These are phyloP conservation scores for Yamadazyma sp. DNA, from an alignment of 805 yeast species.

Conservation along the genomic window DNA sequence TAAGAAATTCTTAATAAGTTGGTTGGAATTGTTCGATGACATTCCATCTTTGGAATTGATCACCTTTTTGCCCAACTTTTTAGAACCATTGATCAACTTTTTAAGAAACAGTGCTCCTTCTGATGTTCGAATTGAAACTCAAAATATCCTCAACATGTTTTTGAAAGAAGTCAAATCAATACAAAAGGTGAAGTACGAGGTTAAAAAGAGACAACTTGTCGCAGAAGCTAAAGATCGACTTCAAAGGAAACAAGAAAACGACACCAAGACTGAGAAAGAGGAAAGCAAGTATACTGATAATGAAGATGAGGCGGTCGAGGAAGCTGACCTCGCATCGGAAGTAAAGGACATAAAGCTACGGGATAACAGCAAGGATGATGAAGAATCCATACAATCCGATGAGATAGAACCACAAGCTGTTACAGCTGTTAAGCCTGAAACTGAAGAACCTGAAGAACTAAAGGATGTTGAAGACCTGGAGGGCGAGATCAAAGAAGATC, in stretches of 20 bases:
- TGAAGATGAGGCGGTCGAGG: background rate
- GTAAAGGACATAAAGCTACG: conserved; percentile 2
- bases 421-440: too few relatives aligned
- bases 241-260: conserved; percentile 3
- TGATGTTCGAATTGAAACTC: conserved; percentile 86
- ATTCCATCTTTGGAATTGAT: conserved; percentile 89
- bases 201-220: conserved; percentile 29
- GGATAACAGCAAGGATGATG: conserved; percentile 6
- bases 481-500: conserved; percentile 17
- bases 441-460: conserved; percentile 18
- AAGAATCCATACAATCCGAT: conserved; percentile 12
- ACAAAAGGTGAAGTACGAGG: conserved; percentile 61
- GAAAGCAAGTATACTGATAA: background rate
- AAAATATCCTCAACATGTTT: conserved; percentile 68
- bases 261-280: background rate
- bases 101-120: conserved; percentile 74
- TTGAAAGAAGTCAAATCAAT: conserved; percentile 78
- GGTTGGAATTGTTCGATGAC: conserved; percentile 90
- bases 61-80: conserved; percentile 82
- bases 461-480: conserved; percentile 16
- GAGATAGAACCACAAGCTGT: conserved; percentile 18
- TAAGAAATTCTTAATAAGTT: conserved; percentile 84
- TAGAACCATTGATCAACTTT: conserved; percentile 79
- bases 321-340: background rate
- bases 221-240: conserved; percentile 12